Base-by-base conservation (phyloP, 805 yeast genomes). In the Saccharomycopsis lassenensis region DNA sequence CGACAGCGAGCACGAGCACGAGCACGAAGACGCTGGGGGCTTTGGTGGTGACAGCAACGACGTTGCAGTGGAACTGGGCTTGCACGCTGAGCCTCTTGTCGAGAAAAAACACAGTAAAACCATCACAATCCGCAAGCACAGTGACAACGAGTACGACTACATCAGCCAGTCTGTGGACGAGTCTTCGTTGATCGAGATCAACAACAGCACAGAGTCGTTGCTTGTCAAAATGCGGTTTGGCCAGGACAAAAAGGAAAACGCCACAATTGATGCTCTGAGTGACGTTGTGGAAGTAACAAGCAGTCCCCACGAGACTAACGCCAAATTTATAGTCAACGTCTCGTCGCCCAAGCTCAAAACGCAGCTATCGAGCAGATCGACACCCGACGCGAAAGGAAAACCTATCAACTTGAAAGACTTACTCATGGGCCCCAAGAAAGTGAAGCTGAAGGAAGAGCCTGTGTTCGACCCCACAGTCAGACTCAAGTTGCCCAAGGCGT, bases 311-410 rank as follows among this genome's bases (percentile, higher is more conserved):
- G 10, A 17, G 24, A 14, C 12, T 23, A 7, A 22, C 12, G 14
- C 22, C 8, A 23, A 23, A 11, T 28, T 35, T 17, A 6, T 29
- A 15, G 17, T 36, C 6, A 31, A 17, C 12, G 7, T 36, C 7
- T 11, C 37, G 7, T 36, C 36, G 5, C 34, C 34, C 5, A 31
- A 25, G 18, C 23, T 33, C 21, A 33, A 33, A 25, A 27, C 14
- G 30, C 8, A 24, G 15, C 18, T n/a, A 20, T 15, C 10, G 36
- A 33, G 21, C n/a, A 24, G n/a, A 33, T 25, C 30, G 23, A n/a
- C n/a, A 8, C 31, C 27, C 4, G 18, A 18, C 12, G 19, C 7
- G 4, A 15, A 24, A 7, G 5, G 17, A 8, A 30, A 23, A 17
- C n/a, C 23, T n/a, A 21, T 31, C 29, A 24, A 30, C 20, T 24